Evolutionary conservation across 768 basidiomycete genomes (phyloP), one percentile per base, ranked within the genome.

Genomic region (Mycena metata): DNA sequence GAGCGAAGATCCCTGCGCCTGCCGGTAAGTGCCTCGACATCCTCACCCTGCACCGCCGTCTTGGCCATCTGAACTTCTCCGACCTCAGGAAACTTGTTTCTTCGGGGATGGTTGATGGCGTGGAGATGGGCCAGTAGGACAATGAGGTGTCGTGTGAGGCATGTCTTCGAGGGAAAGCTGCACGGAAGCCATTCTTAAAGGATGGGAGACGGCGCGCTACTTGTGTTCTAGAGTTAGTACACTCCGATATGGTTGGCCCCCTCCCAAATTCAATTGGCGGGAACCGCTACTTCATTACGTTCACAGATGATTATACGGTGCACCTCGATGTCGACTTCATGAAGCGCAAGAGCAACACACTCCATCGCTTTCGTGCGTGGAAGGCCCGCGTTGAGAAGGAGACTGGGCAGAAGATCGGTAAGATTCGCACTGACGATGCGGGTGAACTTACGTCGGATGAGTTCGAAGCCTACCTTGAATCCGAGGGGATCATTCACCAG

Each of bases 11-110:
- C 7, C 46, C 46, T 24, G n/a, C 46, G n/a, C 46, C 46, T 24
- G 46, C 46, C n/a, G 46, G 46, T 47, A 47, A 47, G 46, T 21
- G 46, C 23, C 46, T 47, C 46, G 46, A 47, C 46, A 30, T 30
- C 30, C 30, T 30, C 30, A 30, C 30, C 6, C 30, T 30, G 6
- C 30, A 30, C 30, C 6, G 46, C 9, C 21, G n/a, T 23, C 46
- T 47, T 9, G 46, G 46, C 46, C 46, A 47, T 47, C 46, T 47
- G n/a, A 47, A 47, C 15, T 15, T 47, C n/a, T 23, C 46, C 12
- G 46, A 47, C 24, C 46, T 47, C 46, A 47, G 46, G n/a, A 47
- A 47, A 47, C 46, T 47, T 15, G 15, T 47, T 21, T n/a, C 46
- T 4, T 47, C 46, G 9, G 24, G 24, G 16, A 47, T 47, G 46